Percentiles rank a stretch among this genome's conserved stretches.
Conservation (phyloP, 345 rosid genomes). For the Sonneratia caseolaris region DNA sequence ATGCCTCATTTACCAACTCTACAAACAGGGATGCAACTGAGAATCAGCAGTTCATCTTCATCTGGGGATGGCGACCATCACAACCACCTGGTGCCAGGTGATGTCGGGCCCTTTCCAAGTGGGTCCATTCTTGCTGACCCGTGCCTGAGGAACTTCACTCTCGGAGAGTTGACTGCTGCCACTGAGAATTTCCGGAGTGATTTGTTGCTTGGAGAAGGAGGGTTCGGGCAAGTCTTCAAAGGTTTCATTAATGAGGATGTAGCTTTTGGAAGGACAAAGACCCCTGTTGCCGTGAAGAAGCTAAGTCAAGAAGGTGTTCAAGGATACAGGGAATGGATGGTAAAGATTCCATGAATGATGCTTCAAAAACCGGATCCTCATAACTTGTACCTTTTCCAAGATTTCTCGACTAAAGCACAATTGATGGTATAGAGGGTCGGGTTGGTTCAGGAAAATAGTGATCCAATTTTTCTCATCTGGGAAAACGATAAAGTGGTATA, state of each 20-base stretch:
- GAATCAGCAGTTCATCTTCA: constrained; percentile 6
- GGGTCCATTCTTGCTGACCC: constrained; percentile 1
- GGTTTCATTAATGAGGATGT: constrained; percentile 1
- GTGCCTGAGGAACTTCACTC: constrained; percentile 5
- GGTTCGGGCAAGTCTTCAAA: constrained; percentile 10
- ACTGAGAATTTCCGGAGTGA: constrained; percentile 3
- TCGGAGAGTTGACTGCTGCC: constrained; percentile 6
- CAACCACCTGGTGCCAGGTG: neutral
- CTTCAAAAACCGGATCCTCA: no score
- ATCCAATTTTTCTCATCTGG: no score
- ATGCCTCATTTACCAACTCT: neutral
- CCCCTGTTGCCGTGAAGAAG: constrained; percentile 5
- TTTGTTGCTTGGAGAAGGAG: constrained; percentile 8
- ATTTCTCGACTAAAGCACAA: neutral
- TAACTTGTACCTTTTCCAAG: neutral
- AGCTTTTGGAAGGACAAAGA: neutral
- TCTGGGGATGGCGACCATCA: neutral
- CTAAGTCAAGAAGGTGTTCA: neutral
- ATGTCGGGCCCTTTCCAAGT: neutral
- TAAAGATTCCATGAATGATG: neutral
- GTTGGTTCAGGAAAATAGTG: neutral
- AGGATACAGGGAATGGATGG: constrained; percentile 7
- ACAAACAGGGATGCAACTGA: neutral
- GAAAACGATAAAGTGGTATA: no score
- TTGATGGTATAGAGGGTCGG: neutral